phyloP scores from a whole-genome alignment of 2,329 filamentous ascomycete species.

The Sporothrix pallida region DNA sequence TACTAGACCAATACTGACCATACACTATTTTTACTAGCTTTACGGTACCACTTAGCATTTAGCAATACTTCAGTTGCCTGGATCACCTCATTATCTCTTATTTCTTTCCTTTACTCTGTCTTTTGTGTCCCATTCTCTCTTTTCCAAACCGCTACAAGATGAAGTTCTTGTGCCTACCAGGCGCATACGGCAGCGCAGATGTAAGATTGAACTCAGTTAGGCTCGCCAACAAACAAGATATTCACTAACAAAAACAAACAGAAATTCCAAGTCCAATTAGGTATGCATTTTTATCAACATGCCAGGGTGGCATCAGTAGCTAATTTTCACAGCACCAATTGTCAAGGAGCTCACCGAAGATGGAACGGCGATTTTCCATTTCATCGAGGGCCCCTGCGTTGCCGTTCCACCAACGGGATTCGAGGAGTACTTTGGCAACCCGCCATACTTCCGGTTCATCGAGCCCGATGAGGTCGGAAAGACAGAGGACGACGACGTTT shows the following conservation, averaged over 20 bases:
- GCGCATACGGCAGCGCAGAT: conserved; percentile 62
- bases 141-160: conserved; percentile 40
- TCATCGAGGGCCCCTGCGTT: conserved; percentile 57
- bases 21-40: not conserved
- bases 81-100: too few relatives aligned
- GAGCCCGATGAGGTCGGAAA: conserved; percentile 55
- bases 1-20: not conserved
- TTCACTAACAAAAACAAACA: conserved; percentile 39
- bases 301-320: not conserved
- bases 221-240: not conserved
- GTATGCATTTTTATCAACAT: conserved; percentile 41
- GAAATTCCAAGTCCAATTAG: conserved; percentile 63
- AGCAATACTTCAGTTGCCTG: too few relatives aligned
- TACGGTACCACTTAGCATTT: not conserved
- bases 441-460: conserved; percentile 63
- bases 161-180: conserved; percentile 63
- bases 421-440: conserved; percentile 62
- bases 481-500: conserved; percentile 52
- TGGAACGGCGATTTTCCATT: conserved; percentile 56
- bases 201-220: conserved; percentile 46
- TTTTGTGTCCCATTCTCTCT: not conserved
- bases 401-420: conserved; percentile 60
- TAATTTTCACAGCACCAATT: conserved; percentile 50
- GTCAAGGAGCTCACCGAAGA: conserved; percentile 55
- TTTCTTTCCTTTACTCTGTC: not conserved